These are phyloP conservation scores for Pleodorina starrii DNA, from an alignment of 139 green algal genomes.

Conservation along the genomic window DNA sequence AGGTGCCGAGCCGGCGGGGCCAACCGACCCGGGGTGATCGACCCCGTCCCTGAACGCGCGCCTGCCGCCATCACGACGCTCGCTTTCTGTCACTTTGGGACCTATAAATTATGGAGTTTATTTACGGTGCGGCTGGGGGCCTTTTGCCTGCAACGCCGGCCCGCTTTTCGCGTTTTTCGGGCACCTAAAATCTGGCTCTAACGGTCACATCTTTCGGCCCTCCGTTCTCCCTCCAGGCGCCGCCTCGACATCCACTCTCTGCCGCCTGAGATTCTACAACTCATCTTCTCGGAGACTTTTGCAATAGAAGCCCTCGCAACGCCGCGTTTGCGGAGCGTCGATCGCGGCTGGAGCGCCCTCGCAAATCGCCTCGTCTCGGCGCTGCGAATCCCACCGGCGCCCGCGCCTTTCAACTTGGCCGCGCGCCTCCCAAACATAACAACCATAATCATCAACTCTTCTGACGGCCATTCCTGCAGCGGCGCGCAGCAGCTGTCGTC, in stretches of 20 bases:
- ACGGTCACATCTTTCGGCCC: neutral
- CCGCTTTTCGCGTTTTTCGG: neutral
- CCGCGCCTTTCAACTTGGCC: neutral
- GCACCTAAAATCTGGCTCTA: neutral
- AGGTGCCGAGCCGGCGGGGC: neutral
- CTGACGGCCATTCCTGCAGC: neutral
- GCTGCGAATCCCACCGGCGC: neutral
- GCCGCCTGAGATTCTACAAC: conserved; percentile 1
- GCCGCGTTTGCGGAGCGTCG: conserved; percentile 6
- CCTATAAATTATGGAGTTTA: neutral
- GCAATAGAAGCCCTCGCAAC: neutral
- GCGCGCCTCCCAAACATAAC: neutral
- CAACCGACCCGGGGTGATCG: conserved; percentile 8
- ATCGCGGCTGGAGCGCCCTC: neutral
- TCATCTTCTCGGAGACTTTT: neutral
- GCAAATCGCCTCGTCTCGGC: neutral
- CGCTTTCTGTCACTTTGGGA: too few relatives aligned
- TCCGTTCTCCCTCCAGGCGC: neutral
- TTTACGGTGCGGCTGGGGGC: neutral
- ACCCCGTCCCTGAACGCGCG: neutral
- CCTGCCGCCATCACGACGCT: neutral
- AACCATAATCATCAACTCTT: neutral
- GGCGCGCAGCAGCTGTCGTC: neutral
- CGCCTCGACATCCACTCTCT: neutral
- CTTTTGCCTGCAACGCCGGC: neutral